Evolutionary conservation across 805 yeast genomes (phyloP).

Genomic region (Candida hungchunana): DNA sequence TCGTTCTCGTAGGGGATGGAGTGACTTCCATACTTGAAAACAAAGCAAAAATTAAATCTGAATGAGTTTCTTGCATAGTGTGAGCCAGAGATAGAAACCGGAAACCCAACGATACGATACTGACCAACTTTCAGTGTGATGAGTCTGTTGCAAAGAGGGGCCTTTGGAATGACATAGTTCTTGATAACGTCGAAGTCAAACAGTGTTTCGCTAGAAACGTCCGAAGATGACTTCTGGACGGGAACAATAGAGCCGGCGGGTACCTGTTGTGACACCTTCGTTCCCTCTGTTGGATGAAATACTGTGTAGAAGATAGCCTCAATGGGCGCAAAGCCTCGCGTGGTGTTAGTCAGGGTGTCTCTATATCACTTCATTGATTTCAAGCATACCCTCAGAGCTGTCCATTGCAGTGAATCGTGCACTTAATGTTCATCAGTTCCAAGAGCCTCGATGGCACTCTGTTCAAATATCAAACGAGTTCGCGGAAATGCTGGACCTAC

Average conservation of each 20-base stretch:
- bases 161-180: conserved; percentile 91
- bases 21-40: conserved; percentile 78
- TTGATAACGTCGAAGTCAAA: conserved; percentile 83
- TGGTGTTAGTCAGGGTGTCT: no score
- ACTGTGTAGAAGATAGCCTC: conserved; percentile 84
- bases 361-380: no score
- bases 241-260: conserved; percentile 69
- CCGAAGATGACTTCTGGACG: conserved; percentile 28
- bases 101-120: conserved; percentile 78
- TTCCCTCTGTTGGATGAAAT: conserved; percentile 94
- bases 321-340: conserved; percentile 90
- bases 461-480: conserved; percentile 2
- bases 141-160: conserved; percentile 79
- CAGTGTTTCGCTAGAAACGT: conserved; percentile 33
- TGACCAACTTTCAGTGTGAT: conserved; percentile 68
- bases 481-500: conserved; percentile 1
- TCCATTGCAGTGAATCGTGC: background rate
- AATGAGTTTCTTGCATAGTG: conserved; percentile 87
- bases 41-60: conserved; percentile 89
- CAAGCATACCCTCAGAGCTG: conserved; percentile 1
- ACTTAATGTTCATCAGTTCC: no score
- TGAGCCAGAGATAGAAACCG: conserved; percentile 72
- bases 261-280: conserved; percentile 86
- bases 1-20: conserved; percentile 84
- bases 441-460: no score